Base-by-base conservation (phyloP, 495 filamentous ascomycete genomes). In the Penicillium longicatenatum region DNA sequence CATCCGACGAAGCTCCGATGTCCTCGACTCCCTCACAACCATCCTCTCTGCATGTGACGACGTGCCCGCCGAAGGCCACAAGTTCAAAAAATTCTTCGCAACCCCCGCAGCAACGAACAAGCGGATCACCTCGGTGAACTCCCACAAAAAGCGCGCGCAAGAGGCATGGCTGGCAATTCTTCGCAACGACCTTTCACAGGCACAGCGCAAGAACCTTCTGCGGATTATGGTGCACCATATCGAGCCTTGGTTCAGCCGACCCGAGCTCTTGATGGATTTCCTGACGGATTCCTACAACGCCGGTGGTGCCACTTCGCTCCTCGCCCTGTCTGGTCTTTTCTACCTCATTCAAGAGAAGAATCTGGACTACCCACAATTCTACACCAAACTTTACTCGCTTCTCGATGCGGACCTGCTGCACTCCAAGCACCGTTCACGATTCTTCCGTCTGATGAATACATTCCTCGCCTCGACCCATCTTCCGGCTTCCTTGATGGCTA, bases 231-330 rank as follows among this genome's bases (percentile, higher is more conserved):
- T 89, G 5, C 78, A 79, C 57, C 84, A 80, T 19, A 92, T 98
- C 52, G 87, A 89, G 47, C 93, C 94, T 1, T 93, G 89, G 89
- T 96, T 98, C 73, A 82, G 73, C 33, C 86, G 89, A 35, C 86
- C 89, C 6, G 92, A 97, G 65, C 78, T 93, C 8, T 80, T 99
- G n/a, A 93, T 97, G 87, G 95, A 99, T 76, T 98, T 98, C 73
- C 75, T 99, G 37, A 96, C 92, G 2, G 92, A 96, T 71, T 93
- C 86, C 16, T 98, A 93, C 73, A 83, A 97, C 62, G 71, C 83
- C 17, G 93, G 95, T 50, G 94, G 94, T 52, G 86, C 90, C 6
- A 89, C 82, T 9, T 91, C 94, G 5, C 83, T 98, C 4, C 81
- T 97, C 22, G 92, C 95, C 3, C 81, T 99, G 0, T 95, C 92